Conservation (phyloP, 108 stramenopile genomes). For the Phaeodactylum tricornutum region DNA sequence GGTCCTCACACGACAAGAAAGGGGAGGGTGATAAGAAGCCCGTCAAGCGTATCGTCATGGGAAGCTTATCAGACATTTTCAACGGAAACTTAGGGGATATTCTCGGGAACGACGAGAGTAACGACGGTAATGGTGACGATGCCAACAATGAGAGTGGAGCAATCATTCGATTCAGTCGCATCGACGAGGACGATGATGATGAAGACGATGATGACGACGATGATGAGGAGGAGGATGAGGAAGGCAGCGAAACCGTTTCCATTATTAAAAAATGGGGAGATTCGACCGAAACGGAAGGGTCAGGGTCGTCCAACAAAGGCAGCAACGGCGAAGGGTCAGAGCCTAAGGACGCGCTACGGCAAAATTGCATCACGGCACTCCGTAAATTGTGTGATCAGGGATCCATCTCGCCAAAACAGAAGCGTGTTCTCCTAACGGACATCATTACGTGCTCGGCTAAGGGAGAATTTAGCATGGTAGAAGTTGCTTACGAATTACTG, state of each 20-base stretch:
- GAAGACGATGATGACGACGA: conserved; percentile 28
- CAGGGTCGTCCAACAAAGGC: neutral
- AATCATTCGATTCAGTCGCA: conserved; percentile 18
- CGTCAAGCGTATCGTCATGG: conserved; percentile 15
- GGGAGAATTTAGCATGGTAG: conserved; percentile 67
- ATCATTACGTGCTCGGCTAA: conserved; percentile 67
- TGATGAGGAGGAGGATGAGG: conserved; percentile 22
- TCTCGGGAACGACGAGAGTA: conserved; percentile 16
- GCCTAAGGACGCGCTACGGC: conserved; percentile 17
- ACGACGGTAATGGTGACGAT: conserved; percentile 28
- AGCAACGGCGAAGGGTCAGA: neutral
- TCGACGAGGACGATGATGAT: conserved; percentile 18
- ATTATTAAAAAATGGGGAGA: conserved; percentile 6
- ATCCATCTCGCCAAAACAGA: conserved; percentile 61
- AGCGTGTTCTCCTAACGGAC: conserved; percentile 69
- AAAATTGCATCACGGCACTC: conserved; percentile 57
- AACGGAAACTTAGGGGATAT: conserved; percentile 34
- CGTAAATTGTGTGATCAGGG: conserved; percentile 53
- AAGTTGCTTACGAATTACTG: conserved; percentile 67
- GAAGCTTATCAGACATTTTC: conserved; percentile 29
- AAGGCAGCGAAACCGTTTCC: conserved; percentile 15
- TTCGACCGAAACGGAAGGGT: neutral
- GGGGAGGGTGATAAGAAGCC: conserved; percentile 7
- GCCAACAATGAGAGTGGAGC: conserved; percentile 19
- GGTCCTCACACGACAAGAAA: conserved; percentile 23